Evolutionary conservation across 768 basidiomycete genomes (phyloP).

Genomic region (Amanita muscaria): DNA sequence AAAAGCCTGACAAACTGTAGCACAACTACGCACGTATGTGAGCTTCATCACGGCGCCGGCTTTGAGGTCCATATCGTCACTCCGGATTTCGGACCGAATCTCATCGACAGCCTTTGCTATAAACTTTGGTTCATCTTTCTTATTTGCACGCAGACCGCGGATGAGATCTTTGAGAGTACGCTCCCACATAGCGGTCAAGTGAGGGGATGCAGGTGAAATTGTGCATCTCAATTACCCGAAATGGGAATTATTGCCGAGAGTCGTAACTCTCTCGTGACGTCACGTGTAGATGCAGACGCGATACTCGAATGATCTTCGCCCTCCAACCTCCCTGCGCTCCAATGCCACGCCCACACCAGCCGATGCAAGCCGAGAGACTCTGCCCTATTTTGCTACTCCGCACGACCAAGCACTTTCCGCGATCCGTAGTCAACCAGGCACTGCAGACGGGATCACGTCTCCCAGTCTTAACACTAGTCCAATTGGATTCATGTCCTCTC

Average conservation of each 20-base stretch:
- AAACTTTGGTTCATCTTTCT: slow-evolving; percentile 87
- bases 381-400: slow-evolving; percentile 34
- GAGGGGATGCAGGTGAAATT: neutral
- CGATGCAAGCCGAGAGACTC: neutral
- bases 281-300: too few relatives aligned
- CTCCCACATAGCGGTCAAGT: slow-evolving; percentile 71
- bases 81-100: slow-evolving; percentile 84
- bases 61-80: slow-evolving; percentile 95
- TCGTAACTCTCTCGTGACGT: too few relatives aligned
- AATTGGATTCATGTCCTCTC: neutral
- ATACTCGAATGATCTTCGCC: too few relatives aligned
- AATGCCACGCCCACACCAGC: neutral
- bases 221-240: neutral
- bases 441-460: slow-evolving; percentile 5
- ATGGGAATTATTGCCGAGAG: neutral
- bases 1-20: slow-evolving; percentile 5
- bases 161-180: slow-evolving; percentile 92
- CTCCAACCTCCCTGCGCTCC: too few relatives aligned
- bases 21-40: slow-evolving; percentile 69
- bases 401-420: slow-evolving; percentile 58
- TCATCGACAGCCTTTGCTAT: slow-evolving; percentile 91
- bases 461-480: neutral
- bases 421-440: slow-evolving; percentile 31
- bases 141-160: slow-evolving; percentile 91
- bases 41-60: slow-evolving; percentile 92